A percentile compares a stretch with the other conserved stretches of the same genome.
Evolutionary conservation across 345 rosid genomes (phyloP).

Genomic region (Rhodomyrtus tomentosa): DNA sequence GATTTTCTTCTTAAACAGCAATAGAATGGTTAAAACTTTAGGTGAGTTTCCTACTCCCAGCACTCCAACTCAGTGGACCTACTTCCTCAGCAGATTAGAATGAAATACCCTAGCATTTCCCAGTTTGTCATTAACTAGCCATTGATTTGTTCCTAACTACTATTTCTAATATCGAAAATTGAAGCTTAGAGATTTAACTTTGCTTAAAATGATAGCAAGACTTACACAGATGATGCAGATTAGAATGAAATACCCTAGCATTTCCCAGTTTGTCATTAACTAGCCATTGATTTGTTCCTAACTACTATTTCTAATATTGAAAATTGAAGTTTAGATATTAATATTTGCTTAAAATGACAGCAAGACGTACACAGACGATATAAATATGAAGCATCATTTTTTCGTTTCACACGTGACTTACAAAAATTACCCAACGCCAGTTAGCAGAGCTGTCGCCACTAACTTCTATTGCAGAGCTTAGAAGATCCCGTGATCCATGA

Average conservation of each 20-base stretch:
- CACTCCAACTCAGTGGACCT: not conserved
- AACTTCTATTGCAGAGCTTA: not conserved
- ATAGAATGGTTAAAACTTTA: not conserved
- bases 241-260: not conserved
- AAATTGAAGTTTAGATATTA: not conserved
- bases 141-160: not conserved
- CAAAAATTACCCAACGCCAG: not conserved
- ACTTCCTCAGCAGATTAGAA: not conserved
- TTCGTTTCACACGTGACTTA: not conserved
- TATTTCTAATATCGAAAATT: not conserved
- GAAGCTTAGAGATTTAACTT: not conserved
- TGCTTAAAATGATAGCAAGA: not conserved
- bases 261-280: not conserved
- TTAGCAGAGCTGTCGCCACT: not conserved
- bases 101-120: not conserved
- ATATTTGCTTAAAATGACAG: not conserved
- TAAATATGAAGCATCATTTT: not conserved
- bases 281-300: not conserved
- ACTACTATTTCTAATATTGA: not conserved
- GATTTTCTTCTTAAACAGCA: not conserved
- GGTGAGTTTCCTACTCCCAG: not conserved
- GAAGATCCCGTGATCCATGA: not conserved
- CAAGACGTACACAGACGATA: not conserved
- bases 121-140: not conserved
- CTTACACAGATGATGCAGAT: not conserved